These are phyloP conservation scores for Colletotrichum endophyticum DNA, from an alignment of 2,329 filamentous ascomycete species.

Conservation along the genomic window DNA sequence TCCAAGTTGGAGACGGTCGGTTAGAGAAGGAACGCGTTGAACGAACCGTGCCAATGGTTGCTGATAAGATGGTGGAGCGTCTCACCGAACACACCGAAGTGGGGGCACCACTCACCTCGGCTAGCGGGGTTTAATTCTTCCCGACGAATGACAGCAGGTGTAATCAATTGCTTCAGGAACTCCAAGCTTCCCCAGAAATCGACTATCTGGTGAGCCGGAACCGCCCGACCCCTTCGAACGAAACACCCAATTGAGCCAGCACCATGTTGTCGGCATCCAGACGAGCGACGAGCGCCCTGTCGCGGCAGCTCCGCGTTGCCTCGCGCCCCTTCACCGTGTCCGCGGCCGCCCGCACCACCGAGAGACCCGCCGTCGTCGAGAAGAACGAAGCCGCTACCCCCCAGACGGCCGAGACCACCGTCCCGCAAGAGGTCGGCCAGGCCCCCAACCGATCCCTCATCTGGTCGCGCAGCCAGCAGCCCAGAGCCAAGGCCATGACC, in stretches of 20 bases:
- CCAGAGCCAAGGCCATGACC: conserved; percentile 83
- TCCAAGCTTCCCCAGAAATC: conserved; percentile 13
- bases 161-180: conserved; percentile 19
- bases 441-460: conserved; percentile 83
- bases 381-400: conserved; percentile 46
- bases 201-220: conserved; percentile 13
- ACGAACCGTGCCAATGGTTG: neutral
- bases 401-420: conserved; percentile 46
- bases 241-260: conserved; percentile 12
- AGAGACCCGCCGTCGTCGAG: conserved; percentile 45
- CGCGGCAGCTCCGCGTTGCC: conserved; percentile 47
- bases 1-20: neutral
- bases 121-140: conserved; percentile 12
- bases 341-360: conserved; percentile 29
- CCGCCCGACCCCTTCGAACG: neutral
- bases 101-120: neutral
- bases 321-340: conserved; percentile 55
- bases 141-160: conserved; percentile 18
- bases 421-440: conserved; percentile 65
- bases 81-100: neutral
- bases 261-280: conserved; percentile 53
- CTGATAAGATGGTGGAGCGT: neutral
- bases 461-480: conserved; percentile 88
- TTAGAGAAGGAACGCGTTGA: neutral
- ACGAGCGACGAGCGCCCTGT: conserved; percentile 45